Evolutionary conservation across 2,329 filamentous ascomycete genomes (phyloP), one percentile per base, ranked within the genome.

Genomic region (Alternaria infectoria): DNA sequence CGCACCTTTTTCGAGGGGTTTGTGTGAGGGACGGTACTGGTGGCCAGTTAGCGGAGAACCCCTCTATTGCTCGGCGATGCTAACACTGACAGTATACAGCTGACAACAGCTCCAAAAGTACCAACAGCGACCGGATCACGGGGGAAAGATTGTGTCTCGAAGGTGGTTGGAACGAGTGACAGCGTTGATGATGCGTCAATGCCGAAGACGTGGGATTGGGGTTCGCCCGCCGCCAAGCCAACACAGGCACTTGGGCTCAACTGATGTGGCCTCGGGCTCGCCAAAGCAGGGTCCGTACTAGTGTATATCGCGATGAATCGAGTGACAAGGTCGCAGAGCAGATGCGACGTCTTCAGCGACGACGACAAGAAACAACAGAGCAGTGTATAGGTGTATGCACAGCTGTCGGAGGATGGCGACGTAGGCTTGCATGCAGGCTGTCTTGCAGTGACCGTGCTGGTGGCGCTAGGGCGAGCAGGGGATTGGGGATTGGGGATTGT

Each of bases 141-240:
- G 55, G 45, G 52, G 54, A 61, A 66, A 62, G 61, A 50, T 28
- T 36, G 17, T 44, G 11, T 32, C 49, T 56, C 58, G 32, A 61
- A 43, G 40, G 57, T 44, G 54, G 46, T 72, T 47, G 61, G 40
- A 60, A 62, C 32, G 59, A 59, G 66, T 60, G 69, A 60, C 51
- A 59, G 49, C 40, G 61, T 59, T 66, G 66, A 68, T 65, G 66
- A 65, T 63, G 62, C 63, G 66, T 68, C 62, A 64, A 68, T 62
- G 62, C 57, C 71, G 74, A 72, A 71, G 72, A 69, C 64, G 73
- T 69, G 69, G 70, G 76, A 75, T 74, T 71, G 70, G 65, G 72
- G 65, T 72, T 74, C 72, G 70, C 73, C 71, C 62, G 60, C 49
- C 69, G 76, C 77, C 76, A 78, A 79, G 77, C 66, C 59, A 70